These are phyloP conservation scores for Cucurbita moschata DNA, from an alignment of 306 rosid genomes.

Conservation along the genomic window DNA sequence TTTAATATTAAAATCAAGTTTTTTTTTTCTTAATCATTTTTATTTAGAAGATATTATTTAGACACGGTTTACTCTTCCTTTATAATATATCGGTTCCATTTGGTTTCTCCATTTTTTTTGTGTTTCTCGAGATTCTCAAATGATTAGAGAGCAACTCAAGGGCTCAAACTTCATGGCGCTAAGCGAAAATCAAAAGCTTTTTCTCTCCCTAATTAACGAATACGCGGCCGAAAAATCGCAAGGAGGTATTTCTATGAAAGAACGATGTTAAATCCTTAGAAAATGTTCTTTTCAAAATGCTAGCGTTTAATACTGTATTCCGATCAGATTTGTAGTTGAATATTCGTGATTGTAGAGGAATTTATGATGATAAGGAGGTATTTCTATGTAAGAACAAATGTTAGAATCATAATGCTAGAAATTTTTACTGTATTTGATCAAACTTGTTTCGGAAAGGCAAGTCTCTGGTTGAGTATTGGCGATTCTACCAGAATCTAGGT, in stretches of 20 bases:
- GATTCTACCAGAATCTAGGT: background rate
- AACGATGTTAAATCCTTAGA: background rate
- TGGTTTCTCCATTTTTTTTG: background rate
- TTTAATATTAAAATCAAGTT: too few relatives aligned
- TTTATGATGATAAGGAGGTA: background rate
- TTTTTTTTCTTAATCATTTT: too few relatives aligned
- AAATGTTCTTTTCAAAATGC: background rate
- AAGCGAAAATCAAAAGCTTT: conserved; percentile 45
- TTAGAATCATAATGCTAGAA: background rate
- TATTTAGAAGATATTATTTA: background rate
- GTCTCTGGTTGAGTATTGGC: background rate
- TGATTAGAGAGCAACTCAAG: background rate
- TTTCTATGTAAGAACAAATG: background rate
- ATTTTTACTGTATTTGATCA: background rate
- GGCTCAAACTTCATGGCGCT: conserved; percentile 37
- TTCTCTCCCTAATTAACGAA: conserved; percentile 47
- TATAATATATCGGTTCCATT: background rate
- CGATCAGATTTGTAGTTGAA: background rate
- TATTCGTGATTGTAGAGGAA: background rate
- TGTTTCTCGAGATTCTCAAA: background rate
- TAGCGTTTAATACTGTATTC: background rate
- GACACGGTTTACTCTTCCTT: background rate
- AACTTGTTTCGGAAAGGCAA: background rate
- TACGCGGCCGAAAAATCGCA: conserved; percentile 62
- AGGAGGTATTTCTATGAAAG: conserved; percentile 42